A percentile compares a stretch with the other conserved stretches of the same genome.
Conservation (phyloP, 495 filamentous ascomycete genomes). For the Annulohypoxylon bovei region DNA sequence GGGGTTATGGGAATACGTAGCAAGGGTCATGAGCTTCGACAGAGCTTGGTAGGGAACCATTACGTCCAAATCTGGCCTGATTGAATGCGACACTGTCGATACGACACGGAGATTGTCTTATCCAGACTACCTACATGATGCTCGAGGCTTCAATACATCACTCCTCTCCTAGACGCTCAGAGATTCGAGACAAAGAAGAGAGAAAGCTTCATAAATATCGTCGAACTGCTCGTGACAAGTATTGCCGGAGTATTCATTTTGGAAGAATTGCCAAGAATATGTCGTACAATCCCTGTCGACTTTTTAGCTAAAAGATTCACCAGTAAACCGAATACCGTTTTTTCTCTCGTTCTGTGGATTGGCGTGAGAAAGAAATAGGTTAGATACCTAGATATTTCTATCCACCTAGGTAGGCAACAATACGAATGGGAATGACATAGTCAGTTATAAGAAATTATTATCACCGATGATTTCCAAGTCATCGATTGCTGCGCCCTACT, state of each 20-base stretch:
- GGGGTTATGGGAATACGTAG: constrained; percentile 27
- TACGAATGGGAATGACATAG: neutral
- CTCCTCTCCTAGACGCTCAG: constrained; percentile 1
- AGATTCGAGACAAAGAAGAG: constrained; percentile 13
- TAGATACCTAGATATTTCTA: neutral
- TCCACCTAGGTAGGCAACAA: neutral
- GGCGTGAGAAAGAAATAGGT: neutral
- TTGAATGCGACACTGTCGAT: constrained; percentile 38
- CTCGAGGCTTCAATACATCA: constrained; percentile 22
- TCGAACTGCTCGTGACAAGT: constrained; percentile 19
- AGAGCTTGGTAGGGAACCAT: constrained; percentile 31
- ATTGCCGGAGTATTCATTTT: no score
- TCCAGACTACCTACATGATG: constrained; percentile 26
- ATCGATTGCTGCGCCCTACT: constrained; percentile 4
- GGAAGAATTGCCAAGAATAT: constrained; percentile 35
- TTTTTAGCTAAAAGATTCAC: neutral
- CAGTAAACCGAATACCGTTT: constrained; percentile 18
- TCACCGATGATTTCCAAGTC: neutral
- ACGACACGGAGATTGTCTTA: constrained; percentile 36
- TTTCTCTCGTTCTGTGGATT: neutral
- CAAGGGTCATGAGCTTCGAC: constrained; percentile 41
- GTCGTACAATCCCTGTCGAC: constrained; percentile 38
- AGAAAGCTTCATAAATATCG: constrained; percentile 7
- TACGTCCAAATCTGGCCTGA: constrained; percentile 33
- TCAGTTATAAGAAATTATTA: neutral